Conservation (phyloP, 2,329 filamentous ascomycete genomes). For the Sporothrix protearum region DNA sequence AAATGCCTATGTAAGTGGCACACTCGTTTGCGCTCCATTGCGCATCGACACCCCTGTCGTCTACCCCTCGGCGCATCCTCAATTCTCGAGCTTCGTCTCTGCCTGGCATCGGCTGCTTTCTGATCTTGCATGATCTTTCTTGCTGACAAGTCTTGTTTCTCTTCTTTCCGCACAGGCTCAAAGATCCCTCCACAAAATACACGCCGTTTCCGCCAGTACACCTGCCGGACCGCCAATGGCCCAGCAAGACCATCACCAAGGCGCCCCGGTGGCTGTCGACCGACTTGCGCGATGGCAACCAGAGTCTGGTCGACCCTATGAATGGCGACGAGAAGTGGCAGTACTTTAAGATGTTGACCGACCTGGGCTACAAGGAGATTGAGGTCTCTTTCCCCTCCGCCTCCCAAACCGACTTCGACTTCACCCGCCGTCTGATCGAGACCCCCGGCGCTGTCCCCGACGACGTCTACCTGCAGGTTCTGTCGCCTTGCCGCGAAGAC, state of each 20-base stretch:
- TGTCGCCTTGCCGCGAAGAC: conserved; percentile 87
- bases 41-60: neutral
- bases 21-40: neutral
- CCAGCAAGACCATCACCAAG: conserved; percentile 74
- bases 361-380: conserved; percentile 95
- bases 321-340: conserved; percentile 91
- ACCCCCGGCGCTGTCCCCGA: conserved; percentile 80
- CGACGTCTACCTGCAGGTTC: conserved; percentile 87
- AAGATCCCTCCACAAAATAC: conserved; percentile 75
- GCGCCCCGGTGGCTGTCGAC: conserved; percentile 88
- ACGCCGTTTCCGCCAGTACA: conserved; percentile 63
- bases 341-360: conserved; percentile 91
- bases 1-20: conserved; percentile 24
- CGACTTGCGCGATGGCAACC: conserved; percentile 87
- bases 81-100: neutral
- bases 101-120: conserved; percentile 1
- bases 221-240: conserved; percentile 75
- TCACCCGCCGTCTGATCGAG: conserved; percentile 80
- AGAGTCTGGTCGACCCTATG: conserved; percentile 91
- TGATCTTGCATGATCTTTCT: neutral
- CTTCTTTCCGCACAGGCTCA: conserved; percentile 51
- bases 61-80: conserved; percentile 3
- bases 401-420: conserved; percentile 94
- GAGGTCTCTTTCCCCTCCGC: conserved; percentile 94
- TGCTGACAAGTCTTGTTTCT: neutral